These are phyloP conservation scores for Salvia sclarea DNA, from an alignment of 305 asterid genomes.

Conservation along the genomic window DNA sequence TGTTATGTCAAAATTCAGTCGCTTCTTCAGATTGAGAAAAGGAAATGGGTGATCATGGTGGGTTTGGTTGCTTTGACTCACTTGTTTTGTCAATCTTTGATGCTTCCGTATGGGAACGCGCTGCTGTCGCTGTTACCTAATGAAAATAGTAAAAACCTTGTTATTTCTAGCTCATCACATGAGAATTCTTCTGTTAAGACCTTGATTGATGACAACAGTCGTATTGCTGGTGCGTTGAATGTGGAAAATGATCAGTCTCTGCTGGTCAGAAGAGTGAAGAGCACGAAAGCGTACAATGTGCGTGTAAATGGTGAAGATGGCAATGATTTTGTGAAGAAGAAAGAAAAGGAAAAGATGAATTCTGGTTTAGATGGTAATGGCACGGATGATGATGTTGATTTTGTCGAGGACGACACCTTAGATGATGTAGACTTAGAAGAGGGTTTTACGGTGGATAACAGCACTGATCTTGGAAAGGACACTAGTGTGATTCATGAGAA, in stretches of 20 bases:
- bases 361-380: slow-evolving; percentile 36
- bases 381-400: slow-evolving; percentile 52
- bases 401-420: slow-evolving; percentile 67
- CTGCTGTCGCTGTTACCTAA: slow-evolving; percentile 58
- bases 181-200: slow-evolving; percentile 30
- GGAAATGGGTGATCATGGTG: slow-evolving; percentile 76
- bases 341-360: slow-evolving; percentile 31
- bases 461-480: not conserved
- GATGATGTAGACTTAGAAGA: slow-evolving; percentile 43
- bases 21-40: slow-evolving; percentile 57
- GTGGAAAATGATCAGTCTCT: slow-evolving; percentile 35
- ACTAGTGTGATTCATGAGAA: not conserved
- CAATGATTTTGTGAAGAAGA: slow-evolving; percentile 26
- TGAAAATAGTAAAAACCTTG: slow-evolving; percentile 21
- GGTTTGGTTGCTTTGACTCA: slow-evolving; percentile 76
- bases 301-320: slow-evolving; percentile 29
- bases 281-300: slow-evolving; percentile 7
- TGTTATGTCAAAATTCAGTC: slow-evolving; percentile 40
- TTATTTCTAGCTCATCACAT: slow-evolving; percentile 27
- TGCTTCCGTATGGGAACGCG: slow-evolving; percentile 78
- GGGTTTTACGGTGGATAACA: slow-evolving; percentile 33
- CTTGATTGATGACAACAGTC: slow-evolving; percentile 27
- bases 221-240: slow-evolving; percentile 25
- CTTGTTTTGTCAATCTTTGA: slow-evolving; percentile 69
- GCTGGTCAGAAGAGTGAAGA: slow-evolving; percentile 38